These are phyloP conservation scores for Metschnikowia anglica DNA, from an alignment of 805 yeast species.

Conservation along the genomic window DNA sequence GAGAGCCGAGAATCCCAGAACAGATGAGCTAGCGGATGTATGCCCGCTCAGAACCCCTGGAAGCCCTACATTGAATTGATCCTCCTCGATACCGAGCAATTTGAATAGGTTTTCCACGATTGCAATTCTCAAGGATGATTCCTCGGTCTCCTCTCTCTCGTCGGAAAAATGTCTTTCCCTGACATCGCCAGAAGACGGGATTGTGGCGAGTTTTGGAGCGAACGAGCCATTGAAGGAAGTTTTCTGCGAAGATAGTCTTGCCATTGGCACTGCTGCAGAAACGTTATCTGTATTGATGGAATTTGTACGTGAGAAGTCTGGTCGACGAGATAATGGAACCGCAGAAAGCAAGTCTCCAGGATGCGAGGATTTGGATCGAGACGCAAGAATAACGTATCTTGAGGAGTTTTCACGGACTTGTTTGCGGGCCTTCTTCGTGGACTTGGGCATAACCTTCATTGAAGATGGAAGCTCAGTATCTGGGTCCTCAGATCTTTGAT, in stretches of 20 bases:
- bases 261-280: neutral
- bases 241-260: slow-evolving; percentile 5
- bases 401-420: slow-evolving; percentile 23
- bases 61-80: slow-evolving; percentile 15
- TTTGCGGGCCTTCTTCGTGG: slow-evolving; percentile 17
- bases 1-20: slow-evolving; percentile 28
- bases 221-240: slow-evolving; percentile 2
- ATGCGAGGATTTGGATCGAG: slow-evolving; percentile 55
- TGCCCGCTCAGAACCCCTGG: slow-evolving; percentile 8
- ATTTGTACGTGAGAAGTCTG: slow-evolving; percentile 26
- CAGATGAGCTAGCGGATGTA: slow-evolving; percentile 31
- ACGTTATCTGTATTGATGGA: slow-evolving; percentile 7
- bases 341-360: slow-evolving; percentile 87
- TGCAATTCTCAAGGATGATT: slow-evolving; percentile 59
- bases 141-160: slow-evolving; percentile 68
- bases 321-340: slow-evolving; percentile 61
- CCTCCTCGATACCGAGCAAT: slow-evolving; percentile 58
- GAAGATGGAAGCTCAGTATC: slow-evolving; percentile 12
- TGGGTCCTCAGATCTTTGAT: slow-evolving; percentile 6
- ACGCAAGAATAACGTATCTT: slow-evolving; percentile 46
- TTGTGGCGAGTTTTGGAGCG: slow-evolving; percentile 1
- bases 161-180: slow-evolving; percentile 44
- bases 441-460: slow-evolving; percentile 17
- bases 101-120: slow-evolving; percentile 70
- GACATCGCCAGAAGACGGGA: slow-evolving; percentile 6